A percentile compares a stretch with the other conserved stretches of the same genome.
phyloP scores from a whole-genome alignment of 441 rosid species.

The Corymbia citriodora region DNA sequence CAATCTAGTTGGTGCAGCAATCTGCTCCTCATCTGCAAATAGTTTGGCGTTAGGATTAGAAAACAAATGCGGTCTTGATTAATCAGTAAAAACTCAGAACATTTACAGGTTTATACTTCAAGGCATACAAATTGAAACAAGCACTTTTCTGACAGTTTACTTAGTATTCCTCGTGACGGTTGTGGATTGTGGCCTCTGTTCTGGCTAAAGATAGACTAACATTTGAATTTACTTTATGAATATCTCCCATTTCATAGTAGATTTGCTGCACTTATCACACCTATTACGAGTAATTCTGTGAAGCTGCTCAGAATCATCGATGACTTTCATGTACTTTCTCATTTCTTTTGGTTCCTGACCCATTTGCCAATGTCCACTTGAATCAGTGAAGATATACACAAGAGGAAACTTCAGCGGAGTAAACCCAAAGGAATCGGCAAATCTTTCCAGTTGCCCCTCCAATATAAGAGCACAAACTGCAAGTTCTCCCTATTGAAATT shows the following conservation, averaged over 20 bases:
- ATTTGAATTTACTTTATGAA: background rate
- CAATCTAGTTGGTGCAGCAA: background rate
- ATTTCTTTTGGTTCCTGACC: background rate
- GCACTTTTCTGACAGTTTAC: background rate
- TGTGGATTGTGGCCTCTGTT: background rate
- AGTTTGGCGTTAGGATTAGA: background rate
- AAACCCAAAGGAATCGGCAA: slow-evolving; percentile 43
- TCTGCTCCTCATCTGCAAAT: background rate
- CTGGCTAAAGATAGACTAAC: background rate
- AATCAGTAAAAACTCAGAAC: background rate
- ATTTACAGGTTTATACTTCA: background rate
- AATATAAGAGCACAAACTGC: slow-evolving; percentile 48
- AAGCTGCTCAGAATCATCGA: background rate
- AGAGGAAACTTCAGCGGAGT: slow-evolving; percentile 42
- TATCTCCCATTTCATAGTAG: background rate
- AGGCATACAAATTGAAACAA: background rate
- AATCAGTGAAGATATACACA: slow-evolving; percentile 69
- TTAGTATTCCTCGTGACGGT: rapidly evolving
- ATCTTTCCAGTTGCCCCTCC: slow-evolving; percentile 40
- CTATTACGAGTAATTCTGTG: background rate
- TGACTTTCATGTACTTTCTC: background rate
- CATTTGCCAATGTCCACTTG: background rate
- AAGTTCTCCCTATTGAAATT: slow-evolving; percentile 48
- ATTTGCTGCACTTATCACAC: background rate
- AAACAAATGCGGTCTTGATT: background rate